Evolutionary conservation across 2,329 filamentous ascomycete genomes (phyloP).

Genomic region (Fusarium paranaense): DNA sequence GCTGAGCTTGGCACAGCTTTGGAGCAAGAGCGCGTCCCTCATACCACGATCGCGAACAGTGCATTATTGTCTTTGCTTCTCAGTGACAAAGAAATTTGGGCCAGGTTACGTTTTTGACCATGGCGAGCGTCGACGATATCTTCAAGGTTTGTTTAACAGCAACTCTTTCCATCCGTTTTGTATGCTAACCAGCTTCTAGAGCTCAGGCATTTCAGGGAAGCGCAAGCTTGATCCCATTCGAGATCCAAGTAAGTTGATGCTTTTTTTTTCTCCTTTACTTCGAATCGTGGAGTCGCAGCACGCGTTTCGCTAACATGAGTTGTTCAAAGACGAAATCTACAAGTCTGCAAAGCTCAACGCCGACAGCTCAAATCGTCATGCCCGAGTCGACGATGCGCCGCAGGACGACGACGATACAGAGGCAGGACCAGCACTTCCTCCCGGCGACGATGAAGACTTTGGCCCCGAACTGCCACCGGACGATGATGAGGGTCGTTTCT

Average conservation of each 20-base stretch:
- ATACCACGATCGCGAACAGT: slow-evolving; percentile 12
- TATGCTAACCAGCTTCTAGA: slow-evolving; percentile 37
- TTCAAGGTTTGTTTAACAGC: slow-evolving; percentile 59
- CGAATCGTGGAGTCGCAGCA: neutral
- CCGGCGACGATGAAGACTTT: slow-evolving; percentile 64
- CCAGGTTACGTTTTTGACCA: slow-evolving; percentile 39
- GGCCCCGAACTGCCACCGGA: slow-evolving; percentile 59
- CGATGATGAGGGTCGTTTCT: slow-evolving; percentile 91
- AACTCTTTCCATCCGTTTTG: neutral
- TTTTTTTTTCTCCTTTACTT: neutral
- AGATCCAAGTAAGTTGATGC: slow-evolving; percentile 67
- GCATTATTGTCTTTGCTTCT: neutral
- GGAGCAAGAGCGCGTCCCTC: neutral
- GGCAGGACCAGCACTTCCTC: slow-evolving; percentile 58
- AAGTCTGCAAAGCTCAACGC: slow-evolving; percentile 68
- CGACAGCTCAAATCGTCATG: slow-evolving; percentile 59
- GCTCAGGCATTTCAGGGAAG: slow-evolving; percentile 64
- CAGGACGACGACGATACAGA: slow-evolving; percentile 66
- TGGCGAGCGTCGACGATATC: slow-evolving; percentile 70
- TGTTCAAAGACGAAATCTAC: slow-evolving; percentile 67
- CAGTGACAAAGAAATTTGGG: neutral
- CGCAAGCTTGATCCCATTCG: slow-evolving; percentile 71
- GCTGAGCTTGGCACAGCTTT: neutral
- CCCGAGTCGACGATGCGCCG: slow-evolving; percentile 55
- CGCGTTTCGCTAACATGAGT: neutral